Evolutionary conservation across 2,329 filamentous ascomycete genomes (phyloP).

Genomic region (Corinectria fuckeliana): DNA sequence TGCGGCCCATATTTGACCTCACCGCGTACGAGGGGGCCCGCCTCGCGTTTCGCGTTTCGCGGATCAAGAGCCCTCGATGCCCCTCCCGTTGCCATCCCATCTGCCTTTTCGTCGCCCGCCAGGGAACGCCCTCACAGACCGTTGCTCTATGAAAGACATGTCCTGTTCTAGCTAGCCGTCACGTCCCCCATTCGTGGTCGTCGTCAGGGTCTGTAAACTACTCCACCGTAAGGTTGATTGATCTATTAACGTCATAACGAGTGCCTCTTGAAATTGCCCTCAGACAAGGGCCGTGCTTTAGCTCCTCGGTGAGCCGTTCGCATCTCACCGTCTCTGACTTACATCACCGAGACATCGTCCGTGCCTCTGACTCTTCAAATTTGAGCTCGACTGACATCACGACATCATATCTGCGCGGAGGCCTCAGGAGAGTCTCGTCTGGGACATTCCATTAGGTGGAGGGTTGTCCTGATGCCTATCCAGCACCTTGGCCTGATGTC

Average conservation of each 20-base stretch:
- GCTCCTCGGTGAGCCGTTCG: neutral
- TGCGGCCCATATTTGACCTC: slow-evolving; percentile 12
- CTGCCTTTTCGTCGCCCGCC: slow-evolving; percentile 14
- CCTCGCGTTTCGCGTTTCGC: slow-evolving; percentile 8
- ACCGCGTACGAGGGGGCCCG: slow-evolving; percentile 4
- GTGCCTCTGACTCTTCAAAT: slow-evolving; percentile 7
- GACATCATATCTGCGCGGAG: slow-evolving; percentile 21
- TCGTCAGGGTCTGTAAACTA: slow-evolving; percentile 24
- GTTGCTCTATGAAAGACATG: slow-evolving; percentile 29
- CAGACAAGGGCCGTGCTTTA: neutral
- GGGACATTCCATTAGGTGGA: slow-evolving; percentile 34
- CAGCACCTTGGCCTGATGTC: slow-evolving; percentile 20
- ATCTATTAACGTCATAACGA: slow-evolving; percentile 22
- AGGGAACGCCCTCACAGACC: slow-evolving; percentile 5
- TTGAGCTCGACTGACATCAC: slow-evolving; percentile 12
- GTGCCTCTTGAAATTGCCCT: slow-evolving; percentile 10
- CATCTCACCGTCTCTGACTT: slow-evolving; percentile 16
- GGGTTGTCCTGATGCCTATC: slow-evolving; percentile 29
- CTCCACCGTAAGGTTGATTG: slow-evolving; percentile 36
- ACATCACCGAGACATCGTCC: neutral
- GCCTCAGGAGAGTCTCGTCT: slow-evolving; percentile 29
- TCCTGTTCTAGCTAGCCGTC: slow-evolving; percentile 30
- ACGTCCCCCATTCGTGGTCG: slow-evolving; percentile 15
- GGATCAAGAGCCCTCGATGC: neutral
- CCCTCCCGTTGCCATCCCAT: neutral